These are phyloP conservation scores for Mycena rosella DNA, from an alignment of 768 basidiomycete genomes.

Conservation along the genomic window DNA sequence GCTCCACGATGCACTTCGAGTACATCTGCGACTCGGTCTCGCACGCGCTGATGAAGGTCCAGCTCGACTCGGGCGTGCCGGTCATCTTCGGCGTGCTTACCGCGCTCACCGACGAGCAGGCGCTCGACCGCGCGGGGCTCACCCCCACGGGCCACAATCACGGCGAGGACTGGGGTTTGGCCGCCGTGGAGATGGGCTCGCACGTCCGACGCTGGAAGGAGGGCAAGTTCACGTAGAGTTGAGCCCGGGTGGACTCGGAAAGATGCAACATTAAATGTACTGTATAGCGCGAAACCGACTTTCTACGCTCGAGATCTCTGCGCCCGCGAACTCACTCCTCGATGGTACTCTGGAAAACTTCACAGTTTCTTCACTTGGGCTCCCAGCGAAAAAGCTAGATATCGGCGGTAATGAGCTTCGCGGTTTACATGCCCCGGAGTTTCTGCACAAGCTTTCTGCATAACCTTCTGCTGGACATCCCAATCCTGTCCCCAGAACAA, in stretches of 20 bases:
- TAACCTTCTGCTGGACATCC: too few relatives aligned
- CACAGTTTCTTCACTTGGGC: too few relatives aligned
- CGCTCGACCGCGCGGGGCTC: conserved; percentile 93
- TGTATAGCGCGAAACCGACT: too few relatives aligned
- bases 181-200: conserved; percentile 93
- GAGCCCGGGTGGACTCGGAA: too few relatives aligned
- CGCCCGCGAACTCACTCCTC: too few relatives aligned
- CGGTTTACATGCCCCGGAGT: too few relatives aligned
- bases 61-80: conserved; percentile 93
- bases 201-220: conserved; percentile 75
- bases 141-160: conserved; percentile 94
- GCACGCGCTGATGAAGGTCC: conserved; percentile 94
- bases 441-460: too few relatives aligned
- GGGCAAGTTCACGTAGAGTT: conserved; percentile 67
- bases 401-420: too few relatives aligned
- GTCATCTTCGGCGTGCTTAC: conserved; percentile 98
- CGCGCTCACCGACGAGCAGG: conserved; percentile 93
- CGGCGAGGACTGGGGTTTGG: conserved; percentile 97
- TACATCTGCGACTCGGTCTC: conserved; percentile 97
- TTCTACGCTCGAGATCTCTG: too few relatives aligned
- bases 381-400: too few relatives aligned
- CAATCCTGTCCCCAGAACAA: too few relatives aligned
- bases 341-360: too few relatives aligned
- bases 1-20: conserved; percentile 98
- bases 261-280: neutral